Evolutionary conservation across 129 eudicot genomes (phyloP).

Genomic region (Artemisia tridentata): DNA sequence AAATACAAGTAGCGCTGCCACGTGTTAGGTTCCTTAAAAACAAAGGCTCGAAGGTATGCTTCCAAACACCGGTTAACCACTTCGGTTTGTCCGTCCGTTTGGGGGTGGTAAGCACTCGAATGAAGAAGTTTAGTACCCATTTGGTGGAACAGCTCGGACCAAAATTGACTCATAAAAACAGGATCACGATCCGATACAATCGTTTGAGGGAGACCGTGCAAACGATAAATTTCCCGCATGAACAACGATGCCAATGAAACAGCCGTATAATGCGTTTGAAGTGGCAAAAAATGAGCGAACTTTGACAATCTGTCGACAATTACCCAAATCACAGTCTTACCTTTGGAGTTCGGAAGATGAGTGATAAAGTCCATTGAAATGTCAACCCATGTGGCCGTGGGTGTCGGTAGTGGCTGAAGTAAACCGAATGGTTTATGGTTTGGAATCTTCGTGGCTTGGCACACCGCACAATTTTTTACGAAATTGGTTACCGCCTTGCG

Average conservation of each 20-base stretch:
- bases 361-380: not conserved
- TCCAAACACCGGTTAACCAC: not conserved
- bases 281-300: not conserved
- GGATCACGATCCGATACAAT: not conserved
- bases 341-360: not conserved
- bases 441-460: not conserved
- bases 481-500: not conserved
- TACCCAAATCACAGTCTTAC: not conserved
- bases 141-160: conserved; percentile 3
- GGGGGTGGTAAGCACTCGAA: not conserved
- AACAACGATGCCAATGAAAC: not conserved
- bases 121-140: not conserved
- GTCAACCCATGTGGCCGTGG: not conserved
- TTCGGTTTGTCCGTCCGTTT: conserved; percentile 2
- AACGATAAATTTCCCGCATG: not conserved
- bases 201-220: not conserved
- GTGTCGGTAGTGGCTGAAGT: not conserved
- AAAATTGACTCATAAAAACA: conserved; percentile 5
- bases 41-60: not conserved
- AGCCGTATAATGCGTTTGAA: not conserved
- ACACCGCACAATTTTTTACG: not conserved
- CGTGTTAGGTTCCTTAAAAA: not conserved
- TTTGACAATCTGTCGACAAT: not conserved
- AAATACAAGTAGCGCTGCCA: too few relatives aligned
- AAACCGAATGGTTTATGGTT: not conserved